phyloP scores from a whole-genome alignment of 257 asterid species.

The Solanum commersonii region DNA sequence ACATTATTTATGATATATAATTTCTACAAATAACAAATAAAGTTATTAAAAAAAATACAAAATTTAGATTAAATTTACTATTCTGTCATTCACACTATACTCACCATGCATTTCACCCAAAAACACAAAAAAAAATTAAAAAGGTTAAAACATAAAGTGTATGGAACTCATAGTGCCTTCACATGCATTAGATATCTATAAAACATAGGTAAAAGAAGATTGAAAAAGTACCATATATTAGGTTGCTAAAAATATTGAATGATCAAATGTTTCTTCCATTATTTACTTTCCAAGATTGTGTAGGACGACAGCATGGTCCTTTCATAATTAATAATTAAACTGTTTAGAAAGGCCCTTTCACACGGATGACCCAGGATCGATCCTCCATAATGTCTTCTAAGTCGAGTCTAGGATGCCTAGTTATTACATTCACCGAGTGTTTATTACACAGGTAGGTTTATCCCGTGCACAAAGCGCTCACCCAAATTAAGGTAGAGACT shows the following conservation, averaged over 20 bases:
- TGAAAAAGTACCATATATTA: background rate
- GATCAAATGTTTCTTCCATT: background rate
- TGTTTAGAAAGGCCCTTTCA: background rate
- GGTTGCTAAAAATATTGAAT: background rate
- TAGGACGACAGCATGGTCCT: background rate
- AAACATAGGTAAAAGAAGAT: background rate
- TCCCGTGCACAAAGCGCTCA: no score
- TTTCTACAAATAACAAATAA: background rate
- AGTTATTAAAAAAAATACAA: background rate
- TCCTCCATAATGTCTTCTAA: accelerated
- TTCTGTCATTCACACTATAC: background rate
- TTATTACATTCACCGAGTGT: no score
- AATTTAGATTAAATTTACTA: background rate
- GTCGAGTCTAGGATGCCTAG: no score
- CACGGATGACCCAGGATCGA: no score
- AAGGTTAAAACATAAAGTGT: background rate
- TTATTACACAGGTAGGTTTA: no score
- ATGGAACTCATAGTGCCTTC: background rate
- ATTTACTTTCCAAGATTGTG: background rate
- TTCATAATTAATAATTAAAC: background rate
- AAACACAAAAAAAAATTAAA: accelerated
- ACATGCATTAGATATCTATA: background rate
- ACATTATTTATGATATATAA: no score
- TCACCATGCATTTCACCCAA: background rate
- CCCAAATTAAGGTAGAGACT: no score